Evolutionary conservation across 2,329 filamentous ascomycete genomes (phyloP), one percentile per base, ranked within the genome.

Genomic region (Pseudodiploospora longispora): DNA sequence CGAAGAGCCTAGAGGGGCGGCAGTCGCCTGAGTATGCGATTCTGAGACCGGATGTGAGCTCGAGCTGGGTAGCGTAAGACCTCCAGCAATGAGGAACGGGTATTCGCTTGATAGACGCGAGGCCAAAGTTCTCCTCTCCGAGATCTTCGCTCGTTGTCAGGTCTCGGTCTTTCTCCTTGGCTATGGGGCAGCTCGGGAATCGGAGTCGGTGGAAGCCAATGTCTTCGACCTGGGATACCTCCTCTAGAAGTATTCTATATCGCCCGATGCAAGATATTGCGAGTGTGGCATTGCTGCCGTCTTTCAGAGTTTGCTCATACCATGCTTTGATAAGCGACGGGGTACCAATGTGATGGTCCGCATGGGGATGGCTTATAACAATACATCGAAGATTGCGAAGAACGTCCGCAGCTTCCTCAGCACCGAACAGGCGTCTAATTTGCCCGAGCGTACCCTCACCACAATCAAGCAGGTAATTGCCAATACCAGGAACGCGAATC

Each of bases 21-120:
- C 91, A 97, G 68, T 98, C 93, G 44, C 93, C 93, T 4, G 87
- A 95, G 67, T 95, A 98, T 38, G 88, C 87, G 46, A 95, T 74
- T 60, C 91, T 93, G 61, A 98, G 85, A 12, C 81, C 84, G 1
- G 80, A 79, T 0, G 84, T 78, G 63, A 91, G 91, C 7, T 85
- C 86, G 27, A 97, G 69, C 19, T 83, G 82, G 3, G 85, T 79
- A 1, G 85, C 93, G 59, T 85, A 78, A 2, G 93, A 80, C 29
- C 82, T 82, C 54, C 78, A 74, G 68, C 93, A 98, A 67, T 98
- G 93, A 5, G 74, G 63, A 1, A 96, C 91, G 28, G 60, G 63
- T 38, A 82, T 77, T 36, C 82, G 79, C 49, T 83, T 75, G 46
- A 95, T 77, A 43, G 77, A 72, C 1, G 65, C 54, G n/a, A 95